Percentiles rank a stretch among this genome's conserved stretches.
Evolutionary conservation across 768 basidiomycete genomes (phyloP).

Genomic region (Mycena polygramma): DNA sequence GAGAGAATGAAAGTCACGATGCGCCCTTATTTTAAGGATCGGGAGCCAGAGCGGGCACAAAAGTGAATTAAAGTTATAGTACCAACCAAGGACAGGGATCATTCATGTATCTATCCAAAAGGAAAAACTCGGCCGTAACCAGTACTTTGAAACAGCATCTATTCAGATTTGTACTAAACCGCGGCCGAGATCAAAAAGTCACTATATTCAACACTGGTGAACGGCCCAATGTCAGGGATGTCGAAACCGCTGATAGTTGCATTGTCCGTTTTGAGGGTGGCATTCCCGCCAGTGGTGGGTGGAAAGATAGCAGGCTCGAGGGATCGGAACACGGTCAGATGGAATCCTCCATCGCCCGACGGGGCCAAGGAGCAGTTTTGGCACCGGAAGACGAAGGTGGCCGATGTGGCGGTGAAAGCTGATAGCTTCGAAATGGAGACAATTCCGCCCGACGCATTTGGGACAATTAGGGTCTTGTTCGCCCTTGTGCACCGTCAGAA

Average conservation of each 20-base stretch:
- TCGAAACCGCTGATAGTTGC: conserved; percentile 1
- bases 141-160: too few relatives aligned
- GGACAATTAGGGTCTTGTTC: not conserved
- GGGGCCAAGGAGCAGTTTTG: conserved; percentile 6
- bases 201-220: not conserved
- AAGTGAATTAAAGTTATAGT: too few relatives aligned
- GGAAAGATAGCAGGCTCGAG: conserved; percentile 9
- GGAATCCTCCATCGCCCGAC: not conserved
- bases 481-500: not conserved
- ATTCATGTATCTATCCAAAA: too few relatives aligned
- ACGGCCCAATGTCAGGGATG: not conserved
- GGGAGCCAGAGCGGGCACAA: too few relatives aligned
- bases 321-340: conserved; percentile 3
- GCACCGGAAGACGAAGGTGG: conserved; percentile 17
- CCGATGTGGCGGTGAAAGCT: not conserved
- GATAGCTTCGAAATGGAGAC: conserved; percentile 9
- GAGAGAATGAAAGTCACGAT: too few relatives aligned
- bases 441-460: not conserved
- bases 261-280: not conserved
- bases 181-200: not conserved
- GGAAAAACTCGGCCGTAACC: too few relatives aligned
- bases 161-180: too few relatives aligned
- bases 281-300: conserved; percentile 1
- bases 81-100: too few relatives aligned
- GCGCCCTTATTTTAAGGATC: too few relatives aligned